Evolutionary conservation across 2,329 filamentous ascomycete species (phyloP).

Genomic region (Penicillium sclerotiorum): DNA sequence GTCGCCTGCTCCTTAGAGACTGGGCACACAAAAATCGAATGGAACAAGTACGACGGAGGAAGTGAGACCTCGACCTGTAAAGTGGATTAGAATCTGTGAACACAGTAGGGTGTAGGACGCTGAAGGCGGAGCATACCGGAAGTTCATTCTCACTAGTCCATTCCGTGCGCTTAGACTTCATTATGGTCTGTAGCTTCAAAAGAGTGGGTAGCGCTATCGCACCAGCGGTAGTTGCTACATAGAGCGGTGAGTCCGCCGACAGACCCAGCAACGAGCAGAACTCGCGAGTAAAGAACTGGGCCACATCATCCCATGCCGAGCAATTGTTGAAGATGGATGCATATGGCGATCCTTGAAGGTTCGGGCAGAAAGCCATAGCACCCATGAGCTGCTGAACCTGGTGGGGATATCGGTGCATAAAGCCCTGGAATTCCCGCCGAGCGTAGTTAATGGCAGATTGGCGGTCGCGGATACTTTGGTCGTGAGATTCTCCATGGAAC

Average conservation of each 20-base stretch:
- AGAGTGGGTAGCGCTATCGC: conserved; percentile 87
- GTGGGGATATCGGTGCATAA: conserved; percentile 71
- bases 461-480: conserved; percentile 45
- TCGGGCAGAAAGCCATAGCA: conserved; percentile 77
- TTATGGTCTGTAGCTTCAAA: conserved; percentile 83
- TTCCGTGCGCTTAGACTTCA: conserved; percentile 85
- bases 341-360: conserved; percentile 78
- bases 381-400: conserved; percentile 82
- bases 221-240: conserved; percentile 88
- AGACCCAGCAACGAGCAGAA: conserved; percentile 91
- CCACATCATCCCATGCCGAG: conserved; percentile 78
- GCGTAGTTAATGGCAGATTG: conserved; percentile 73
- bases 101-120: background rate
- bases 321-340: conserved; percentile 72
- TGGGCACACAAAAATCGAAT: conserved; percentile 96
- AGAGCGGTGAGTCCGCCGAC: conserved; percentile 88
- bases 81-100: background rate
- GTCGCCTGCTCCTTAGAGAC: conserved; percentile 97
- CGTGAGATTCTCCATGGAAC: conserved; percentile 69
- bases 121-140: conserved; percentile 62
- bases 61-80: conserved; percentile 65
- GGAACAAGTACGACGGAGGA: conserved; percentile 71
- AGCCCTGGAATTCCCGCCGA: conserved; percentile 70
- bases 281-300: conserved; percentile 85
- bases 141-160: conserved; percentile 93